phyloP scores from a whole-genome alignment of 148 eudicot genomes.

The Selenicereus undatus region DNA sequence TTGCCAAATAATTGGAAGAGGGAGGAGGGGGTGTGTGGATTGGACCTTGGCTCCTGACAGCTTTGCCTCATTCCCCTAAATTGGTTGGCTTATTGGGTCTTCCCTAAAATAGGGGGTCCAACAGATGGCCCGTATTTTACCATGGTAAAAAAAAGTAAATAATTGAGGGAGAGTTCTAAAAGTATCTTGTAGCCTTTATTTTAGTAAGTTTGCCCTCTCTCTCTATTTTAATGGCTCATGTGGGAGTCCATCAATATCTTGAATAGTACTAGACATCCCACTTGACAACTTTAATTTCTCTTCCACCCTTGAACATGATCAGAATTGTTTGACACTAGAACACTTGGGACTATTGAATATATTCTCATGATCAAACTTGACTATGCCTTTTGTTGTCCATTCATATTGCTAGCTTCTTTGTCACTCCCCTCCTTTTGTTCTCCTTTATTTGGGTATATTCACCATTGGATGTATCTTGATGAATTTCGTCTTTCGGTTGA shows the following conservation, averaged over 20 bases:
- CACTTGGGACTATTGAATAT: slow-evolving; percentile 12
- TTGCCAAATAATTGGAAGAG: no score
- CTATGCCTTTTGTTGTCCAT: slow-evolving; percentile 26
- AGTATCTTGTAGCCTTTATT: not conserved
- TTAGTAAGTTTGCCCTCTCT: not conserved
- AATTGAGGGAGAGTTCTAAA: not conserved
- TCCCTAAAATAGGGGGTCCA: no score
- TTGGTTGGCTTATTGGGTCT: no score
- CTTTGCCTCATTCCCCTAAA: no score
- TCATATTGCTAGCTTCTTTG: slow-evolving; percentile 24
- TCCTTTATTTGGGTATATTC: not conserved
- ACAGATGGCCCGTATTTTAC: no score
- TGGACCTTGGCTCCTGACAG: no score
- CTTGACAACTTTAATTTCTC: slow-evolving; percentile 11
- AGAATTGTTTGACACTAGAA: not conserved
- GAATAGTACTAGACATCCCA: slow-evolving; percentile 15
- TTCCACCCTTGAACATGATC: not conserved
- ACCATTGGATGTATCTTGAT: not conserved
- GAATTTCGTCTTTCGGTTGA: slow-evolving; percentile 4
- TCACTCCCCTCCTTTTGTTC: not conserved
- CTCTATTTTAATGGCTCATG: slow-evolving; percentile 1
- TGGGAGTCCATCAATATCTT: not conserved
- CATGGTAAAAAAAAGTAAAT: no score
- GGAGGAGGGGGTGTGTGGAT: no score
- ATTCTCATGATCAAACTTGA: slow-evolving; percentile 18